Evolutionary conservation across 2,329 filamentous ascomycete genomes (phyloP).

Genomic region (Aspergillus intermedius): DNA sequence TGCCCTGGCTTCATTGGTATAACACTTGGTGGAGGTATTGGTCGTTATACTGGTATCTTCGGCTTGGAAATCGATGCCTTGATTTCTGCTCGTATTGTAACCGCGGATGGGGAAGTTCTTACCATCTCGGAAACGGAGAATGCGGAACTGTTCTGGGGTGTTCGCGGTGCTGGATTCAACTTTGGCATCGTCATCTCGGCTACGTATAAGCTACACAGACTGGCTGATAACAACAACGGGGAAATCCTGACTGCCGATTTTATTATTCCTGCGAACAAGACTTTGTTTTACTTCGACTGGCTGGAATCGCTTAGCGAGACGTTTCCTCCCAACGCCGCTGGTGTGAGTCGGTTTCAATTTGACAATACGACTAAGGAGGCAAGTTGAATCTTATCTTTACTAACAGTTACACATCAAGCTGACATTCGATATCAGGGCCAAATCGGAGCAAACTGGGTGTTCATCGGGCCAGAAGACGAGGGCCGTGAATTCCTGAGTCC

Average conservation of each 20-base stretch:
- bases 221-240: background rate
- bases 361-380: no score
- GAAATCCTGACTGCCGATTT: background rate
- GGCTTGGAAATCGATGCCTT: background rate
- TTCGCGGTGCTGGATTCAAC: background rate
- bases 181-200: background rate
- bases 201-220: background rate
- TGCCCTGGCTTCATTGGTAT: background rate
- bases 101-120: background rate
- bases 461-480: no score
- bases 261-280: background rate
- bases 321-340: background rate
- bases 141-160: background rate
- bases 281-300: background rate
- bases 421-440: no score
- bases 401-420: no score
- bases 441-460: no score
- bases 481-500: no score
- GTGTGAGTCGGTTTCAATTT: no score
- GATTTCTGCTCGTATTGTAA: background rate
- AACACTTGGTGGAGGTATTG: background rate
- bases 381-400: no score
- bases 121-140: background rate
- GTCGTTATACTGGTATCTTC: background rate
- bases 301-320: background rate